A percentile compares a stretch with the other conserved stretches of the same genome.
Evolutionary conservation across 2,329 filamentous ascomycete genomes (phyloP).

Genomic region (Neofusicoccum kwambonambiense): DNA sequence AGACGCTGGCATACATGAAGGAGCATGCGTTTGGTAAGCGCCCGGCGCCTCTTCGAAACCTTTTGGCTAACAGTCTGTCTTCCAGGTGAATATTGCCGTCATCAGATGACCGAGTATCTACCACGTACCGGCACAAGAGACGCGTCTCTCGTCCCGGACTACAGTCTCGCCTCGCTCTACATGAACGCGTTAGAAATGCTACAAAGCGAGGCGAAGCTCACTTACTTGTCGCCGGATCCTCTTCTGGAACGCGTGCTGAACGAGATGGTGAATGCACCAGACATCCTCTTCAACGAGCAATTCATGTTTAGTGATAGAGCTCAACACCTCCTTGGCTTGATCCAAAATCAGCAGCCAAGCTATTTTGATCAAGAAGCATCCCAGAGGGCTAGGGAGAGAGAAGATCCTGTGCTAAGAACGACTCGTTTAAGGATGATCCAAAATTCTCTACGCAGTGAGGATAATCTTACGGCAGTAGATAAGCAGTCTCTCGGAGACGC

Average conservation of each 20-base stretch:
- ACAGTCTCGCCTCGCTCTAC: conserved; percentile 7
- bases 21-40: conserved; percentile 7
- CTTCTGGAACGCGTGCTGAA: background rate
- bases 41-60: background rate
- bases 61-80: background rate
- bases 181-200: background rate
- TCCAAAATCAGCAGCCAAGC: background rate
- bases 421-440: background rate
- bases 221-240: background rate
- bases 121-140: background rate
- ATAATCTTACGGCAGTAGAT: background rate
- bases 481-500: background rate
- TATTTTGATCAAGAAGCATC: background rate
- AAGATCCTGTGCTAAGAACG: background rate
- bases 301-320: conserved; percentile 6
- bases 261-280: background rate
- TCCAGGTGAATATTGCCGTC: background rate
- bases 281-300: conserved; percentile 1
- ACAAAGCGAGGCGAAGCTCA: background rate
- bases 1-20: background rate
- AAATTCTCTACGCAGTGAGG: background rate
- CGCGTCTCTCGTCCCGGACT: background rate
- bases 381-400: background rate
- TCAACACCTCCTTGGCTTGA: background rate
- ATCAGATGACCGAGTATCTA: conserved; percentile 6